A percentile compares a stretch with the other conserved stretches of the same genome.
These are phyloP conservation scores for Dianthus caryophyllus DNA, from an alignment of 148 eudicot species.

Conservation along the genomic window DNA sequence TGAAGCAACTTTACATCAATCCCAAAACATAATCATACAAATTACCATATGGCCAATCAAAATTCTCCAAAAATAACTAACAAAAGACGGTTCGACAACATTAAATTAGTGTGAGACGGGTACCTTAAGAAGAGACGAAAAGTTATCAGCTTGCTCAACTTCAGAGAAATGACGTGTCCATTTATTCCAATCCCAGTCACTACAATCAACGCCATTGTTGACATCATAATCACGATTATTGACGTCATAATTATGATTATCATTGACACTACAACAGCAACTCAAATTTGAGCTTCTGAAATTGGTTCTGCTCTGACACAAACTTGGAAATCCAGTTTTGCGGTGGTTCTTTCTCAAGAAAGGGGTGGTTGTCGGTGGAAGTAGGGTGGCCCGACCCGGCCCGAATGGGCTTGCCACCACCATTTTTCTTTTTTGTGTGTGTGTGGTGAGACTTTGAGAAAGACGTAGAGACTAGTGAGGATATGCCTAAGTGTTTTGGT, in stretches of 20 bases:
- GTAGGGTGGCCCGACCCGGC: not conserved
- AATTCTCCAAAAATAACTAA: not conserved
- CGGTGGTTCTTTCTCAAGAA: conserved; percentile 8
- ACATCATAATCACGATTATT: not conserved
- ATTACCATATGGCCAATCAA: not conserved
- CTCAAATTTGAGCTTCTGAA: conserved; percentile 14
- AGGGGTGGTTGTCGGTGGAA: conserved; percentile 11
- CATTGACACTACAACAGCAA: conserved; percentile 21
- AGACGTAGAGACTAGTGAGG: not conserved
- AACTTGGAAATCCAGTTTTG: not conserved
- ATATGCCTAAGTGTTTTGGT: too few relatives aligned
- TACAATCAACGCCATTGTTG: not conserved
- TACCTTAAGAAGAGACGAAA: conserved; percentile 35
- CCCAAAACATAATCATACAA: not conserved
- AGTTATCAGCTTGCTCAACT: conserved; percentile 31
- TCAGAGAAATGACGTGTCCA: conserved; percentile 36
- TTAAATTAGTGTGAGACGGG: not conserved
- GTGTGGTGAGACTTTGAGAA: not conserved
- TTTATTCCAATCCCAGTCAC: conserved; percentile 37
- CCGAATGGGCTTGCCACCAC: conserved; percentile 13
- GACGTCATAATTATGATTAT: not conserved
- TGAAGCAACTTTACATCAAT: not conserved
- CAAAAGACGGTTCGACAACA: not conserved
- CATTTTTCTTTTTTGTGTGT: conserved; percentile 4
- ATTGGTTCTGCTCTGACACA: not conserved